Evolutionary conservation across 139 green algal species (phyloP), one percentile per base, ranked within the genome.

Genomic region (Micromonas commoda): DNA sequence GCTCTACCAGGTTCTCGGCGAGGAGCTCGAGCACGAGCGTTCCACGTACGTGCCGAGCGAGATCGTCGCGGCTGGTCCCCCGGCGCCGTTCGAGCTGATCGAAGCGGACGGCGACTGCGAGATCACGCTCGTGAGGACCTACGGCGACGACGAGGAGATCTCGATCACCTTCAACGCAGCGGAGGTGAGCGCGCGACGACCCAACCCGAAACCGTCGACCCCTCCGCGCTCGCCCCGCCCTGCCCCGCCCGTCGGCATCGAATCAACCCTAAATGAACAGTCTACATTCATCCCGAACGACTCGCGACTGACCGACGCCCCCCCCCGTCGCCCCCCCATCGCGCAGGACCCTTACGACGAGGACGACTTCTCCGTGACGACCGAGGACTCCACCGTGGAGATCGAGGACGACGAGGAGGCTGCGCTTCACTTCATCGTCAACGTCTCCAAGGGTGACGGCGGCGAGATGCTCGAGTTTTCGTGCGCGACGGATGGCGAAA

Each of bases 21-120:
- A 88, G 26, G 90, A 94, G 80, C 71, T 90, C 0, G 83, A 88
- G 38, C 86, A 89, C 39, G 90, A 93, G 71, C 79, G 84, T 38
- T 81, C 87, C 28, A 83, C 81, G 20, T 94, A 94, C 64, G 77
- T 80, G 29, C 80, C 74, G 35, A 79, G 81, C 1, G 87, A 91
- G 64, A 64, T 80, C 64, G 53, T 89, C 33, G 3, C 80, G 16
- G 63, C 60, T 0, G 71, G 76, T 19, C 86, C 86, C 6, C 85
- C 86, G 26, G 57, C 23, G 78, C 66, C 26, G 81, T 84, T 82
- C 37, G 80, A 85, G 51, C 61, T 86, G 0, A 63, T 80, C 31
- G 82, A 89, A n/a, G 69, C 54, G n/a, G 70, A 82, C 23, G 77
- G 84, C 1, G 81, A 81, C 53, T 84, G 76, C 38, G 64, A 74